A percentile compares a stretch with the other conserved stretches of the same genome.
Evolutionary conservation across 2,329 filamentous ascomycete genomes (phyloP).

Genomic region (Zasmidium citrigriseum): DNA sequence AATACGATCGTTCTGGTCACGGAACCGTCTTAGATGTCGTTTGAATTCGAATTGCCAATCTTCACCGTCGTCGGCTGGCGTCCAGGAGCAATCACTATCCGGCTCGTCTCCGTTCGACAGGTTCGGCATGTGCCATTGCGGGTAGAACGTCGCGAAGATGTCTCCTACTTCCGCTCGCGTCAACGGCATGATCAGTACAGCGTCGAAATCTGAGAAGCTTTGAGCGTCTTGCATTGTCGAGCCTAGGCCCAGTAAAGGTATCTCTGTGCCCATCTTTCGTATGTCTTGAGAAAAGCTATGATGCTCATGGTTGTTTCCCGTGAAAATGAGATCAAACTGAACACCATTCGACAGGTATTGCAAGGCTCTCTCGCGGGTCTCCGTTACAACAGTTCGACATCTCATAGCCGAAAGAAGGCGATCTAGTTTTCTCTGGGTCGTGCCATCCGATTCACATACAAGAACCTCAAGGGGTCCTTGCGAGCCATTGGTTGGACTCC

Average conservation of each 20-base stretch:
- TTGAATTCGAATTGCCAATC: background rate
- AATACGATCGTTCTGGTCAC: background rate
- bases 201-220: background rate
- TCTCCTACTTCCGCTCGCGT: background rate
- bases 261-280: background rate
- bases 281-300: background rate
- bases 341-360: background rate
- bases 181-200: background rate
- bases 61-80: background rate
- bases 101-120: background rate
- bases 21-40: background rate
- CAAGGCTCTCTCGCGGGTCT: background rate
- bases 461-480: background rate
- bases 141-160: background rate
- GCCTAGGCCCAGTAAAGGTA: background rate
- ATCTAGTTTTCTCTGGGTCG: background rate
- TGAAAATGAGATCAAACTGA: background rate
- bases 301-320: background rate
- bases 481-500: background rate
- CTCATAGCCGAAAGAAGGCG: background rate
- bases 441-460: background rate
- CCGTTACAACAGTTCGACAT: background rate
- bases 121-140: background rate
- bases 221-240: background rate
- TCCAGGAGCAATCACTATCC: background rate